Evolutionary conservation across 495 filamentous ascomycete species (phyloP).

Genomic region (Penicillium tannophilum): DNA sequence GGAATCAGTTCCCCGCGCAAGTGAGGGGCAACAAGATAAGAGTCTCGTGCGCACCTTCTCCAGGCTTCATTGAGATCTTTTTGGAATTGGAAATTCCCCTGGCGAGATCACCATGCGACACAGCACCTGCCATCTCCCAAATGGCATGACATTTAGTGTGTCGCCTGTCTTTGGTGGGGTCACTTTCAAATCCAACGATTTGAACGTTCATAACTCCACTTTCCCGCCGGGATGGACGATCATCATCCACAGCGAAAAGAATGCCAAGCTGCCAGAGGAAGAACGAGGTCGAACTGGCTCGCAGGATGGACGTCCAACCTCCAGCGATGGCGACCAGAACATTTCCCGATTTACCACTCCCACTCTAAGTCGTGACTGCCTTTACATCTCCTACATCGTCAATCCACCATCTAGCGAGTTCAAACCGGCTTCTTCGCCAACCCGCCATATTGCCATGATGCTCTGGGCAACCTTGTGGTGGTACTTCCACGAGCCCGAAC

Average conservation of each 20-base stretch:
- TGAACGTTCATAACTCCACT: slow-evolving; percentile 62
- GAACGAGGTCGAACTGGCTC: slow-evolving; percentile 12
- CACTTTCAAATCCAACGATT: slow-evolving; percentile 82
- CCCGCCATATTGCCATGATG: slow-evolving; percentile 91
- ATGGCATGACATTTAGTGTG: slow-evolving; percentile 81
- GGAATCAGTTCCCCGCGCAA: neutral
- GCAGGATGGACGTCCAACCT: slow-evolving; percentile 10
- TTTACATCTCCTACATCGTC: slow-evolving; percentile 90
- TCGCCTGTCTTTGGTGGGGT: slow-evolving; percentile 84
- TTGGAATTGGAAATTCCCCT: neutral
- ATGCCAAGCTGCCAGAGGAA: slow-evolving; percentile 34
- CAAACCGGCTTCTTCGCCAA: slow-evolving; percentile 75
- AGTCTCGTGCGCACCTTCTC: neutral
- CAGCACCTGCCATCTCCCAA: slow-evolving; percentile 65
- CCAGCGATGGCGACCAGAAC: slow-evolving; percentile 25
- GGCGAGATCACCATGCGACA: slow-evolving; percentile 29
- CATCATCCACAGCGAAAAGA: slow-evolving; percentile 72
- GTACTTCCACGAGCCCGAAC: slow-evolving; percentile 80
- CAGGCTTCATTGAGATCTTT: neutral
- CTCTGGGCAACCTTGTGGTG: slow-evolving; percentile 92
- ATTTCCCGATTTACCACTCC: slow-evolving; percentile 65
- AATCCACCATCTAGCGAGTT: slow-evolving; percentile 78
- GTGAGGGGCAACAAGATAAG: neutral
- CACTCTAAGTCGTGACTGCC: slow-evolving; percentile 72
- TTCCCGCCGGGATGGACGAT: slow-evolving; percentile 90